These are phyloP conservation scores for Guillardia theta DNA, from an alignment of 78 protist species.

Conservation along the genomic window DNA sequence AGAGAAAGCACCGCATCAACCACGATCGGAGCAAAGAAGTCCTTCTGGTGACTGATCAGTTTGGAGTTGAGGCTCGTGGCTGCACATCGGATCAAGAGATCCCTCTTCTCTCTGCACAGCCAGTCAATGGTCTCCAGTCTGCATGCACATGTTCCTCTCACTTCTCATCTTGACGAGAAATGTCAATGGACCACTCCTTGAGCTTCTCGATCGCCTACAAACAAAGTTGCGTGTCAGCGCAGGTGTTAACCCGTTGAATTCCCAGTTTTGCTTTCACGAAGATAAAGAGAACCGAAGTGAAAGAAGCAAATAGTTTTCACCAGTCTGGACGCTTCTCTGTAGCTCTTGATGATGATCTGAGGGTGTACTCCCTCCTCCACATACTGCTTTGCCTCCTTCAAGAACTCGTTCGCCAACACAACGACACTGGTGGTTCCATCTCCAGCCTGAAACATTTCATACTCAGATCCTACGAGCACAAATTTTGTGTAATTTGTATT, in stretches of 20 bases:
- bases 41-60: constrained; percentile 83
- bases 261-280: no score
- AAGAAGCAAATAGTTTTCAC: neutral
- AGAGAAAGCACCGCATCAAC: constrained; percentile 80
- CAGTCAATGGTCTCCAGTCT: neutral
- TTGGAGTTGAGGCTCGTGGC: constrained; percentile 96
- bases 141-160: neutral
- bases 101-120: constrained; percentile 55
- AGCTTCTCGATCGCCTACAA: constrained; percentile 58
- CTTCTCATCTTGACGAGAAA: neutral
- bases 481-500: no score
- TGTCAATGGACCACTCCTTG: constrained; percentile 45
- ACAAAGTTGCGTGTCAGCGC: neutral
- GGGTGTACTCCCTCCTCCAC: constrained; percentile 98
- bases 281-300: neutral
- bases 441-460: constrained; percentile 92
- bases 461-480: no score
- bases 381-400: constrained; percentile 91
- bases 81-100: constrained; percentile 88
- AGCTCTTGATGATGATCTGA: constrained; percentile 90
- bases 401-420: constrained; percentile 94
- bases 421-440: constrained; percentile 99
- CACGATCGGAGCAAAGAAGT: constrained; percentile 91
- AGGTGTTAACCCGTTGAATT: no score
- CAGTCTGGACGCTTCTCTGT: constrained; percentile 74